These are phyloP conservation scores for Letharia lupina DNA, from an alignment of 495 filamentous ascomycete species.

Conservation along the genomic window DNA sequence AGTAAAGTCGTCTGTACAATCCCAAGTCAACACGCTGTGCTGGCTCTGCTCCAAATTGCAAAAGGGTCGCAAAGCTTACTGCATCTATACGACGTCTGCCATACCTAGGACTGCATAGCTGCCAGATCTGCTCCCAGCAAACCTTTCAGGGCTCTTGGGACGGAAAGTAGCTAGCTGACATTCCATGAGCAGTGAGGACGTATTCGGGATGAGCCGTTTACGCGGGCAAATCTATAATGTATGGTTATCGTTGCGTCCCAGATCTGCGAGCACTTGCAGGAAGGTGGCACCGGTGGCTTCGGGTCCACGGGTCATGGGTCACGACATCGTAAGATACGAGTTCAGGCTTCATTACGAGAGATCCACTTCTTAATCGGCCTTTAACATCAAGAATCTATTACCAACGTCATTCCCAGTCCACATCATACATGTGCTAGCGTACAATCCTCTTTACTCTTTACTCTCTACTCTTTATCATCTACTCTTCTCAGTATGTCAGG, in stretches of 20 bases:
- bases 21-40: not conserved
- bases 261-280: constrained; percentile 7
- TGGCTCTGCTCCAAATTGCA: not conserved
- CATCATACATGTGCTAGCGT: too few relatives aligned
- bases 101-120: not conserved
- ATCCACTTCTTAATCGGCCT: not conserved
- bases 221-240: not conserved
- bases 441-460: too few relatives aligned
- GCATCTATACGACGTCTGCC: not conserved
- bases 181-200: not conserved
- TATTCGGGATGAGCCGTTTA: not conserved
- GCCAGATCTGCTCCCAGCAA: not conserved
- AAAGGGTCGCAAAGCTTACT: not conserved
- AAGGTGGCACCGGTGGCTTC: not conserved
- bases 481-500: too few relatives aligned
- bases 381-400: not conserved
- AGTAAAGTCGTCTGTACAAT: not conserved
- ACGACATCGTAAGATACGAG: not conserved
- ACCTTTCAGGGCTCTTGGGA: not conserved
- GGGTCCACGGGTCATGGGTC: too few relatives aligned
- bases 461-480: too few relatives aligned
- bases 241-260: constrained; percentile 5
- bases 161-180: not conserved
- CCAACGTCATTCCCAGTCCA: too few relatives aligned
- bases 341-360: not conserved